These are phyloP conservation scores for Xylariales sp. DNA, from an alignment of 2,329 filamentous ascomycete genomes.

Conservation along the genomic window DNA sequence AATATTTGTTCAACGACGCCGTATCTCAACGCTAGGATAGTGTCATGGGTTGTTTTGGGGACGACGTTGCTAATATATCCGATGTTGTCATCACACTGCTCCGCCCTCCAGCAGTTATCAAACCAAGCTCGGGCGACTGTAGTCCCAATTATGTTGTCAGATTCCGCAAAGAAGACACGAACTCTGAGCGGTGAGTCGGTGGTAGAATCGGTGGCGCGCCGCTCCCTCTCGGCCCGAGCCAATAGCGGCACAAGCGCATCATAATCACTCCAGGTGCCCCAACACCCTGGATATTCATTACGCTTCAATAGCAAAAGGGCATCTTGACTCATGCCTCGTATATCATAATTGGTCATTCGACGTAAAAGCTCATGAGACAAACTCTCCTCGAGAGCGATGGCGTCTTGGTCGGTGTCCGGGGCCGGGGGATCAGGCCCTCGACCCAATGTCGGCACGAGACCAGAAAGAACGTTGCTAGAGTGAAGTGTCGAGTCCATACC, in stretches of 20 bases:
- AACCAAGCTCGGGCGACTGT: constrained; percentile 37
- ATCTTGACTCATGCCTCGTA: constrained; percentile 39
- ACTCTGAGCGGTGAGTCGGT: constrained; percentile 26
- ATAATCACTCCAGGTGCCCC: constrained; percentile 41
- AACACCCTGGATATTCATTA: constrained; percentile 34
- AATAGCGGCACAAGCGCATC: constrained; percentile 41
- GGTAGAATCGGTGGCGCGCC: neutral
- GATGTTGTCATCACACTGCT: constrained; percentile 38
- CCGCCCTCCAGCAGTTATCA: constrained; percentile 39
- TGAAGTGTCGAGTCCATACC: constrained; percentile 30
- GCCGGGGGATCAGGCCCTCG: constrained; percentile 14
- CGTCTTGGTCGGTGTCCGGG: constrained; percentile 31
- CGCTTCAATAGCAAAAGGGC: constrained; percentile 40
- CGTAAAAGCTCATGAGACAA: constrained; percentile 21
- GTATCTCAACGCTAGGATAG: constrained; percentile 37
- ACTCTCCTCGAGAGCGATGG: constrained; percentile 35
- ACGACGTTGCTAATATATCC: constrained; percentile 35
- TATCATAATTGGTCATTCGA: constrained; percentile 30
- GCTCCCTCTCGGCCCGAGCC: constrained; percentile 33
- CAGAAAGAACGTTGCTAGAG: constrained; percentile 35
- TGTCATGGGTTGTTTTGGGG: constrained; percentile 39
- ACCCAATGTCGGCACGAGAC: constrained; percentile 17
- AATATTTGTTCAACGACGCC: constrained; percentile 39
- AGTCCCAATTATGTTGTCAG: constrained; percentile 42
- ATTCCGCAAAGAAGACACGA: constrained; percentile 41